Evolutionary conservation across 371 early-diverging fungal species (phyloP).

Genomic region (Enterocytospora artemiae): DNA sequence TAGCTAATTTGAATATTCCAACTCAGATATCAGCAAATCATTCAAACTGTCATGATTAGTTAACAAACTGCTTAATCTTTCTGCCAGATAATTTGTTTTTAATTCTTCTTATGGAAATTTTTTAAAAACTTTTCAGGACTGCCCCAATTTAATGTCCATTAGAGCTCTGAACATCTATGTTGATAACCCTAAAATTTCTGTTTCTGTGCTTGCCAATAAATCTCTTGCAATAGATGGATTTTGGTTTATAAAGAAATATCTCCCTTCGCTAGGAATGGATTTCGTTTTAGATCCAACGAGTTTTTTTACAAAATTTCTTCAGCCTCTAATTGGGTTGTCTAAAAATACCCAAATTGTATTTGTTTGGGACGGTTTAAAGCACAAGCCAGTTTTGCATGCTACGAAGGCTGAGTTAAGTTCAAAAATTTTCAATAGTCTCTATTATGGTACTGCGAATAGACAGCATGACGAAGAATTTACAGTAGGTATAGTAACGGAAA

Average conservation of each 20-base stretch:
- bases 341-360: conserved; percentile 44
- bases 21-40: neutral
- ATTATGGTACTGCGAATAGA: neutral
- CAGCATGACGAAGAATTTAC: conserved; percentile 12
- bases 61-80: neutral
- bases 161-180: conserved; percentile 43
- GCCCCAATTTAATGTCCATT: conserved; percentile 55
- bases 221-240: conserved; percentile 52
- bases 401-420: too few species aligned
- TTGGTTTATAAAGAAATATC: conserved; percentile 54
- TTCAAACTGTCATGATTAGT: neutral
- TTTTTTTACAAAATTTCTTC: conserved; percentile 10
- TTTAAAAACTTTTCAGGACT: conserved; percentile 33
- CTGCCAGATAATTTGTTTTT: neutral
- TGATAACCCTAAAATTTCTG: conserved; percentile 13
- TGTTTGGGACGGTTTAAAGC: conserved; percentile 54
- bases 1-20: neutral
- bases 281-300: conserved; percentile 7
- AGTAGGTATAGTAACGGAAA: conserved; percentile 25
- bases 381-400: conserved; percentile 14
- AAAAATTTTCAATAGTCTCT: neutral
- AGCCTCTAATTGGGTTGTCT: conserved; percentile 7
- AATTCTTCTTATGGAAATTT: conserved; percentile 25
- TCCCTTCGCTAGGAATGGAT: neutral
- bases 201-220: conserved; percentile 34